Evolutionary conservation across 2,329 filamentous ascomycete species (phyloP).

Genomic region (Teratosphaeria epicoccoides): DNA sequence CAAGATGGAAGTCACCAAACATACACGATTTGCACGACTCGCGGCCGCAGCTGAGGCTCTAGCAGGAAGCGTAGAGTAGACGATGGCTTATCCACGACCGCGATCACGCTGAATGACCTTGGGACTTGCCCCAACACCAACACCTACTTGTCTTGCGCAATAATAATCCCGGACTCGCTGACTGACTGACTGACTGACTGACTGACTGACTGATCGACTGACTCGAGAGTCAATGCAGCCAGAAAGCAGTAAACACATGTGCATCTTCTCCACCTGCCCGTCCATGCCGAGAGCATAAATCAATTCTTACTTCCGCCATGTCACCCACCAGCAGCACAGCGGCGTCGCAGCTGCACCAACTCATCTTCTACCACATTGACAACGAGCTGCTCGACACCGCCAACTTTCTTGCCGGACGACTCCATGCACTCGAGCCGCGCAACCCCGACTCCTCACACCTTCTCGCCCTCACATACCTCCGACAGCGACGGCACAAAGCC

Average conservation of each 20-base stretch:
- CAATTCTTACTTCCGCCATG: conserved; percentile 33
- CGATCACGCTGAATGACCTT: neutral
- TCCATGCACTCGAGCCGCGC: conserved; percentile 72
- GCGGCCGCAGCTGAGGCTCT: neutral
- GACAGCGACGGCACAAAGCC: conserved; percentile 70
- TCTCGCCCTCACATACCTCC: conserved; percentile 72
- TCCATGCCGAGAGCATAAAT: neutral
- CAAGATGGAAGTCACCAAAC: neutral
- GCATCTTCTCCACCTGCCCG: neutral
- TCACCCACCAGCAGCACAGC: conserved; percentile 44
- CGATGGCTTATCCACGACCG: neutral
- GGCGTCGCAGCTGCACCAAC: conserved; percentile 51
- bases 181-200: no score
- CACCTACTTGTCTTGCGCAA: no score
- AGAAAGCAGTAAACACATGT: neutral
- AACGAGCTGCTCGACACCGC: conserved; percentile 83
- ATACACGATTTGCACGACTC: neutral
- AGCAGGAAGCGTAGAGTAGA: no score
- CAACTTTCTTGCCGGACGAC: conserved; percentile 81
- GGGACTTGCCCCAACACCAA: neutral
- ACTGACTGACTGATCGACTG: no score
- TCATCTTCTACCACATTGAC: conserved; percentile 69
- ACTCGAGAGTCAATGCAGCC: neutral
- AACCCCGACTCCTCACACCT: conserved; percentile 74
- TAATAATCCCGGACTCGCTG: no score